These are phyloP conservation scores for Tulasnella sp. DNA, from an alignment of 768 basidiomycete genomes.

Conservation along the genomic window DNA sequence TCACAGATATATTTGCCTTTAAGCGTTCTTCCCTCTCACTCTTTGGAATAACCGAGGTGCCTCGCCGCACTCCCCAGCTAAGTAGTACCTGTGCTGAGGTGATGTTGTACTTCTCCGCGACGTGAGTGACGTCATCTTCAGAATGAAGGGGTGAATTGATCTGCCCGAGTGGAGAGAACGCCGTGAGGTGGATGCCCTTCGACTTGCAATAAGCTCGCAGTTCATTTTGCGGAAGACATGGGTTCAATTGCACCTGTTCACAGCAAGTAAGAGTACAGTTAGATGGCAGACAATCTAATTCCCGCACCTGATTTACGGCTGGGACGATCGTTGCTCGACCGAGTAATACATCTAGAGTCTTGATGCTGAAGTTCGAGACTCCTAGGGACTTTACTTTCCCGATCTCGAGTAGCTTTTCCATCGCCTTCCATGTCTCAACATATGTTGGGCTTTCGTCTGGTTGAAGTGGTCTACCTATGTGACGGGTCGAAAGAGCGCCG, in stretches of 20 bases:
- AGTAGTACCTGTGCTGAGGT: constrained; percentile 78
- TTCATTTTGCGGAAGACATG: constrained; percentile 70
- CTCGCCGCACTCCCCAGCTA: constrained; percentile 73
- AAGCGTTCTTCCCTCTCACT: constrained; percentile 53
- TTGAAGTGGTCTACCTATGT: neutral
- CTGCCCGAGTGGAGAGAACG: constrained; percentile 62
- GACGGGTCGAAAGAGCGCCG: too few relatives aligned
- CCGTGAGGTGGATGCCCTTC: constrained; percentile 67
- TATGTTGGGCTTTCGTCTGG: constrained; percentile 42
- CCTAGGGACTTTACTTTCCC: constrained; percentile 41
- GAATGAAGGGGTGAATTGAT: constrained; percentile 31
- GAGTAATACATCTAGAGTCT: constrained; percentile 63
- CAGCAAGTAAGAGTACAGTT: constrained; percentile 66
- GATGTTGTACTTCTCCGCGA: constrained; percentile 55
- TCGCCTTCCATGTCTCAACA: constrained; percentile 80
- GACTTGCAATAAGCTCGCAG: constrained; percentile 65
- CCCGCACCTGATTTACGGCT: constrained; percentile 57
- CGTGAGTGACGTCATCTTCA: constrained; percentile 49
- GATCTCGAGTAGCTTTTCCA: constrained; percentile 65
- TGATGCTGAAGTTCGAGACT: constrained; percentile 79
- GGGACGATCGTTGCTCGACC: constrained; percentile 72
- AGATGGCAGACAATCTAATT: constrained; percentile 31
- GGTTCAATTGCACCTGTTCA: constrained; percentile 66
- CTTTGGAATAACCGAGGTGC: constrained; percentile 83
- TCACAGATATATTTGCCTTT: neutral